Evolutionary conservation across 2,329 filamentous ascomycete species (phyloP).

Genomic region (Penicillium carneum): DNA sequence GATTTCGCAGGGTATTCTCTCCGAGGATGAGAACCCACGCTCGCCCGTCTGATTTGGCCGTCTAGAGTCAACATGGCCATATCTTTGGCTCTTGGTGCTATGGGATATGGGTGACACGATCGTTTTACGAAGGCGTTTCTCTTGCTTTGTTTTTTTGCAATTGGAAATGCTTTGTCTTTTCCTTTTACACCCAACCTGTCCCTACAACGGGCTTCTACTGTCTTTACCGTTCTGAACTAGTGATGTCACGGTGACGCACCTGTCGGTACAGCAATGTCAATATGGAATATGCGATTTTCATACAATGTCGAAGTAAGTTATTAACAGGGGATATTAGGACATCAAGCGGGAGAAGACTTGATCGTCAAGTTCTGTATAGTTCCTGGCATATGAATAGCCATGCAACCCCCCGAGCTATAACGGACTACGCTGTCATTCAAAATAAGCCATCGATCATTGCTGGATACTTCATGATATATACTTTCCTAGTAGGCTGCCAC

Average conservation of each 20-base stretch:
- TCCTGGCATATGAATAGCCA: neutral
- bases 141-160: neutral
- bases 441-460: neutral
- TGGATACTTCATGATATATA: neutral
- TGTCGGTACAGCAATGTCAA: conserved; percentile 12
- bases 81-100: conserved; percentile 1
- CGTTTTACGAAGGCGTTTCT: conserved; percentile 14
- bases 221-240: conserved; percentile 13
- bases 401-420: neutral
- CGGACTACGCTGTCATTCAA: neutral
- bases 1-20: conserved; percentile 79
- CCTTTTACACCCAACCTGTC: neutral
- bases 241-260: conserved; percentile 35
- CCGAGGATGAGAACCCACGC: conserved; percentile 63
- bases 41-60: conserved; percentile 23
- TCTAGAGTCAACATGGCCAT: neutral
- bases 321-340: neutral
- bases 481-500: conserved; percentile 48
- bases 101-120: conserved; percentile 15
- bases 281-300: conserved; percentile 2
- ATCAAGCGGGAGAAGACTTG: neutral
- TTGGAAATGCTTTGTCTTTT: neutral
- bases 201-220: neutral
- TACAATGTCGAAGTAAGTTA: neutral
- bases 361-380: neutral